A percentile compares a stretch with the other conserved stretches of the same genome.
Conservation (phyloP, 371 early-diverging fungal genomes). For the Rhizopus microsporus region DNA sequence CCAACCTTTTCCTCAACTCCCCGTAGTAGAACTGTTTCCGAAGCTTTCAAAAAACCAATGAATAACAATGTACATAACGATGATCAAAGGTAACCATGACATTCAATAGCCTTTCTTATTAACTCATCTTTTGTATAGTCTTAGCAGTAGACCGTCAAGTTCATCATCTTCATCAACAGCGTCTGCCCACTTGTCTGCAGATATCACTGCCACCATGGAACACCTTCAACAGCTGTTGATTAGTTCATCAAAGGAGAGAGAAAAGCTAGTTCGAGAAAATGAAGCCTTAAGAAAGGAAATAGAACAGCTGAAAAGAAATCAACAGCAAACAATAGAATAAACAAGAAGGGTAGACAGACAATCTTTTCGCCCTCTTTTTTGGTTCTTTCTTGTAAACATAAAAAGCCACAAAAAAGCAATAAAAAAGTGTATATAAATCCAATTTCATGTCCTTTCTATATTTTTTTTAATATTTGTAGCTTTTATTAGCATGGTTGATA, state of each 20-base stretch:
- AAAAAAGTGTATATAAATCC: too few species aligned
- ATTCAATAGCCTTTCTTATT: neutral
- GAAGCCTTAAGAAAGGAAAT: constrained; percentile 25
- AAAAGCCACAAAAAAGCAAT: too few species aligned
- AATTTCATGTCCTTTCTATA: too few species aligned
- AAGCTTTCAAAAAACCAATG: constrained; percentile 19
- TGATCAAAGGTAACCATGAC: constrained; percentile 15
- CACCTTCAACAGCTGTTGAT: constrained; percentile 25
- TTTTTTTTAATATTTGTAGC: too few species aligned
- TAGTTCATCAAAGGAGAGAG: constrained; percentile 24
- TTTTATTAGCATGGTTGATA: too few species aligned
- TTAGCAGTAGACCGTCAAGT: neutral
- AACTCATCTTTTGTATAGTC: too few species aligned
- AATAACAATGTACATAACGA: constrained; percentile 2
- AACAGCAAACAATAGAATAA: constrained; percentile 3
- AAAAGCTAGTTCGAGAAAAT: constrained; percentile 23
- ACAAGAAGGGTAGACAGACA: constrained; percentile 1
- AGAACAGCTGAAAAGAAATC: constrained; percentile 18
- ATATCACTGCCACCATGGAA: constrained; percentile 24
- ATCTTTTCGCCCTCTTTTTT: too few species aligned
- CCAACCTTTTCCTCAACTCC: neutral
- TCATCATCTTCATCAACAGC: neutral
- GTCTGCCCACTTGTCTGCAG: constrained; percentile 2
- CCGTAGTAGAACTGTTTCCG: constrained; percentile 24
- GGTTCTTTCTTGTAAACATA: too few species aligned